Evolutionary conservation across 257 asterid species (phyloP), one percentile per base, ranked within the genome.

Genomic region (Galeopsis tetrahit): DNA sequence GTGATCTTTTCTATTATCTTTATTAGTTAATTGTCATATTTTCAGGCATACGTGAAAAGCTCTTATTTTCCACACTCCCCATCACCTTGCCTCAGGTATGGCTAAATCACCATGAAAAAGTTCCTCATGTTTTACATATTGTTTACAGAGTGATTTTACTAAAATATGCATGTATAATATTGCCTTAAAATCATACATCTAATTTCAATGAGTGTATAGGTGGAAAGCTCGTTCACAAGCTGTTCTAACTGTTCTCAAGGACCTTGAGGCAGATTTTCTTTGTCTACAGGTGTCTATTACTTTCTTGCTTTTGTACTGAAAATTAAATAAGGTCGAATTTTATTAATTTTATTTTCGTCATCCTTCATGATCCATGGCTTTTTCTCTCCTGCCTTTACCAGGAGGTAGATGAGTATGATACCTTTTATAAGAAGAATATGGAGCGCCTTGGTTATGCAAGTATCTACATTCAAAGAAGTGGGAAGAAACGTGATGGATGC

Each of bases 201-300:
- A 66, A 13, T 4, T 32, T 49, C 46, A 6, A 35, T 67, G 68
- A 40, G 69, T 53, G 14, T 71, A 34, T 66, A 94, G 99, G 95
- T 94, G 99, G 99, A 94, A 91, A 83, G 92, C 90, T 65, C 96
- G 98, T 14, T 94, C 97, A 11, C 85, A 87, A 78, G 86, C 95
- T 77, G 36, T 84, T 72, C 82, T 89, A 82, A 69, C 87, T 6
- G 82, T 84, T 82, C 93, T 94, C 38, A 85, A 84, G 86, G 76
- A 80, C 78, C 86, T 94, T 2, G 92, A 82, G 69, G 78, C 96
- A 10, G 97, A 91, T 87, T 84, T 93, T 72, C 79, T 91, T 83
- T 94, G 99, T 84, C 80, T 91, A 63, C 99, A 94, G 98, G 98
- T 91, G 17, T 52, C 71, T 38, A 42, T 62, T 55, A 10, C 6